phyloP scores from a whole-genome alignment of 1,139 yeast genomes.

The Yamadazyma mexicana region DNA sequence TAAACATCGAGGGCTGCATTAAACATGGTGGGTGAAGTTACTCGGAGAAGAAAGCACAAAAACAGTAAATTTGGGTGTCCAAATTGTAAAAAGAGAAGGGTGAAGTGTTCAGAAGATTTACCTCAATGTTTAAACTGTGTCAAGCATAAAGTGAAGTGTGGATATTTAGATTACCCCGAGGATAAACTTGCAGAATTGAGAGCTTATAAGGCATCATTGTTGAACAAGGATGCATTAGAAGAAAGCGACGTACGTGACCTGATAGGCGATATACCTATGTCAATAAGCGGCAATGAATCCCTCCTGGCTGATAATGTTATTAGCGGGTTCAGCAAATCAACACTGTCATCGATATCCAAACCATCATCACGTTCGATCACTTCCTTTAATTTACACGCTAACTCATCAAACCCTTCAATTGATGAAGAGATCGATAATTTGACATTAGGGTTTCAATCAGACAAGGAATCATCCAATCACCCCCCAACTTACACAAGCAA shows the following conservation, averaged over 20 bases:
- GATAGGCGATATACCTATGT: neutral
- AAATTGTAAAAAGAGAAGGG: slow-evolving; percentile 45
- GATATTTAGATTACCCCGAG: slow-evolving; percentile 36
- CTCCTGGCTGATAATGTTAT: too few relatives aligned
- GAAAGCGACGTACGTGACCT: neutral
- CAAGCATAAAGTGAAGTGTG: slow-evolving; percentile 43
- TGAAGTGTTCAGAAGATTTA: slow-evolving; percentile 44
- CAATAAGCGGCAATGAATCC: too few relatives aligned
- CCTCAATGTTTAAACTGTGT: slow-evolving; percentile 45
- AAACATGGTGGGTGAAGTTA: slow-evolving; percentile 6
- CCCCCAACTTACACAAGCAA: slow-evolving; percentile 6
- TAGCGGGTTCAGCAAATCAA: too few relatives aligned
- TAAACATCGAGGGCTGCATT: too few relatives aligned
- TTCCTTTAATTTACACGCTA: neutral
- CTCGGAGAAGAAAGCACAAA: slow-evolving; percentile 30
- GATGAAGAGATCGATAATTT: slow-evolving; percentile 18
- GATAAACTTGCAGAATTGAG: slow-evolving; percentile 34
- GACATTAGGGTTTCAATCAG: slow-evolving; percentile 14
- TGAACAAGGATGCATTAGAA: slow-evolving; percentile 3
- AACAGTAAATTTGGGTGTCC: slow-evolving; percentile 42
- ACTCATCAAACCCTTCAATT: slow-evolving; percentile 4
- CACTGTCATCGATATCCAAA: neutral
- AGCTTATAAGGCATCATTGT: slow-evolving; percentile 4
- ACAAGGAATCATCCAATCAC: neutral
- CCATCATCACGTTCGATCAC: neutral